Evolutionary conservation across 257 asterid genomes (phyloP).

Genomic region (Oldenlandia corymbosa): DNA sequence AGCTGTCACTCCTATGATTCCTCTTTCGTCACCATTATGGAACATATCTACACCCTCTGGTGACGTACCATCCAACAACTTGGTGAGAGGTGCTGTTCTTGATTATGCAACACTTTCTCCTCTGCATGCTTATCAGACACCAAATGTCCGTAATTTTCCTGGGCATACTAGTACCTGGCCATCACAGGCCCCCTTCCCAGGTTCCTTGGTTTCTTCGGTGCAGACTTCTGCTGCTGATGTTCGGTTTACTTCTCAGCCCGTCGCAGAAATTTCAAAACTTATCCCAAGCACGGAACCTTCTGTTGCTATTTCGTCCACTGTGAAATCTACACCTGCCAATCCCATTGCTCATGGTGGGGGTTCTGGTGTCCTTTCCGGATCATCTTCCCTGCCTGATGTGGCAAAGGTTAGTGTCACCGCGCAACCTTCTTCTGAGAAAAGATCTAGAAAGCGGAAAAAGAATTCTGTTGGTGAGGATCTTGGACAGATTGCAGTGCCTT

Average conservation of each 20-base stretch:
- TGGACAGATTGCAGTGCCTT: conserved; percentile 32
- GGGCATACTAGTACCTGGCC: conserved; percentile 54
- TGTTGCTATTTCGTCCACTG: conserved; percentile 32
- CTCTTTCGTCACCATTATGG: conserved; percentile 92
- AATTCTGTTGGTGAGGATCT: conserved; percentile 47
- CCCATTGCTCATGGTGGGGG: conserved; percentile 39
- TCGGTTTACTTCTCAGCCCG: conserved; percentile 45
- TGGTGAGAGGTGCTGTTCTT: conserved; percentile 47
- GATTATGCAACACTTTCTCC: conserved; percentile 76
- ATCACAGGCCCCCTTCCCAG: conserved; percentile 57
- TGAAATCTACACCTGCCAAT: conserved; percentile 32
- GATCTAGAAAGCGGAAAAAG: conserved; percentile 76
- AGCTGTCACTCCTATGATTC: conserved; percentile 50
- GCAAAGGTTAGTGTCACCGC: conserved; percentile 44
- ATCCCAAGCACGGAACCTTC: conserved; percentile 48
- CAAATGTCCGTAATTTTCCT: conserved; percentile 45
- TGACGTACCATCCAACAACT: conserved; percentile 49
- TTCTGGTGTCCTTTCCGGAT: conserved; percentile 30
- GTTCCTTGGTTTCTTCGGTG: conserved; percentile 73
- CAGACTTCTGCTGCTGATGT: conserved; percentile 63
- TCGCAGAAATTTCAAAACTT: conserved; percentile 47
- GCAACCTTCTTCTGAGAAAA: conserved; percentile 42
- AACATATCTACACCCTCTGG: conserved; percentile 64
- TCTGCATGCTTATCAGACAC: conserved; percentile 65
- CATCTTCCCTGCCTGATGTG: conserved; percentile 38